A percentile compares a stretch with the other conserved stretches of the same genome.
These are phyloP conservation scores for Penicillium bialowiezense DNA, from an alignment of 495 filamentous ascomycete species.

Conservation along the genomic window DNA sequence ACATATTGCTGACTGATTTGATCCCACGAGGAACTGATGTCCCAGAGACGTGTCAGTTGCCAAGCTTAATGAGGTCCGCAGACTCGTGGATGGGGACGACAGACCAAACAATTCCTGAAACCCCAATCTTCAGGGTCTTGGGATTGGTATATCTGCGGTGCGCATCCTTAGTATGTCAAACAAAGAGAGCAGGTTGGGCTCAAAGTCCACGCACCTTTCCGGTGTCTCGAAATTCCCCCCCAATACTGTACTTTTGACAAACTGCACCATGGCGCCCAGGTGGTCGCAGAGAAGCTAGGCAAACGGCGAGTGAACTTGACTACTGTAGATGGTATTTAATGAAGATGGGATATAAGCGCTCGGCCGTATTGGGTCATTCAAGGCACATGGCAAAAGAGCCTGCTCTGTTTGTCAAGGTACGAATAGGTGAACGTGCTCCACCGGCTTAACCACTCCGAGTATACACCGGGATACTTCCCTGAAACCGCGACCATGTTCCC, in stretches of 20 bases:
- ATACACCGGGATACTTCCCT: neutral
- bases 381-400: neutral
- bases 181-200: neutral
- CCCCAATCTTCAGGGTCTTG: neutral
- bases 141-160: neutral
- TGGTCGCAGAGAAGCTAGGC: neutral
- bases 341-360: too few species aligned
- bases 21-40: slow-evolving; percentile 13
- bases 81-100: neutral
- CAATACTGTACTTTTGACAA: neutral
- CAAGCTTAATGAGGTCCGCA: neutral
- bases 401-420: neutral
- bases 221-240: slow-evolving; percentile 1
- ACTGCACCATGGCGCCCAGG: neutral
- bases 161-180: neutral
- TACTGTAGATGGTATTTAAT: too few species aligned
- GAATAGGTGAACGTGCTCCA: neutral
- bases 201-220: neutral
- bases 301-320: neutral
- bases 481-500: neutral
- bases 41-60: neutral
- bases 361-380: too few species aligned
- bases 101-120: slow-evolving; percentile 3
- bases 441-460: neutral
- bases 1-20: slow-evolving; percentile 60